Evolutionary conservation across 2,329 filamentous ascomycete genomes (phyloP).

Genomic region (Penicillium concentricum): DNA sequence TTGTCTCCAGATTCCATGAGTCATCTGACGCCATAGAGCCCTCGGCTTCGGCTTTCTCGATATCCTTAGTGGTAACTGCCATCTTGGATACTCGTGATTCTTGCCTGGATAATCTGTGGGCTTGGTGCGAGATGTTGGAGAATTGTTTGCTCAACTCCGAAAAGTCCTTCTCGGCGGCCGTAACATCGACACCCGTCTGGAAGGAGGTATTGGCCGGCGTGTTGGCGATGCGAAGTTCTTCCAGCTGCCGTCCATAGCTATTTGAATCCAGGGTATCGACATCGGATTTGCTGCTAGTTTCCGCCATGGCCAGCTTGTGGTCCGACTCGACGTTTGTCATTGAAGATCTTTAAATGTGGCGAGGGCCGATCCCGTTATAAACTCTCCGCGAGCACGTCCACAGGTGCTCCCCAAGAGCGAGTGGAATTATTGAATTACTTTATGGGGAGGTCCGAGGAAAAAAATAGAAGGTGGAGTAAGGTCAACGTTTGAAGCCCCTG

Average conservation of each 20-base stretch:
- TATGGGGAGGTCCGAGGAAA: no score
- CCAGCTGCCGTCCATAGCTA: slow-evolving; percentile 32
- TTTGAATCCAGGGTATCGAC: slow-evolving; percentile 24
- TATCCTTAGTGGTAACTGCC: slow-evolving; percentile 42
- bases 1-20: slow-evolving; percentile 72
- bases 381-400: not conserved
- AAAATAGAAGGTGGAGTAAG: not conserved
- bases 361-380: not conserved
- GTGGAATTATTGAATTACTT: not conserved
- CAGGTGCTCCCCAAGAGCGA: not conserved
- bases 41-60: slow-evolving; percentile 57
- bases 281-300: slow-evolving; percentile 27
- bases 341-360: not conserved
- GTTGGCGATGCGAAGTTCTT: slow-evolving; percentile 32
- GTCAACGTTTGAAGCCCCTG: not conserved
- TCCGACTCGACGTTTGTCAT: slow-evolving; percentile 13
- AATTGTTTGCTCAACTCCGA: slow-evolving; percentile 41
- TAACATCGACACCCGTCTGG: slow-evolving; percentile 44
- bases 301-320: slow-evolving; percentile 17
- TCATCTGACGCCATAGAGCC: slow-evolving; percentile 48
- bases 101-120: slow-evolving; percentile 37
- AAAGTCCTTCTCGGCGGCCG: slow-evolving; percentile 48
- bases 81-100: slow-evolving; percentile 29
- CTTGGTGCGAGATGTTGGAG: slow-evolving; percentile 38
- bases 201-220: slow-evolving; percentile 34